Percentiles rank a stretch among this genome's conserved stretches.
Evolutionary conservation across 148 eudicot genomes (phyloP).

Genomic region (Fallopia convolvulus): DNA sequence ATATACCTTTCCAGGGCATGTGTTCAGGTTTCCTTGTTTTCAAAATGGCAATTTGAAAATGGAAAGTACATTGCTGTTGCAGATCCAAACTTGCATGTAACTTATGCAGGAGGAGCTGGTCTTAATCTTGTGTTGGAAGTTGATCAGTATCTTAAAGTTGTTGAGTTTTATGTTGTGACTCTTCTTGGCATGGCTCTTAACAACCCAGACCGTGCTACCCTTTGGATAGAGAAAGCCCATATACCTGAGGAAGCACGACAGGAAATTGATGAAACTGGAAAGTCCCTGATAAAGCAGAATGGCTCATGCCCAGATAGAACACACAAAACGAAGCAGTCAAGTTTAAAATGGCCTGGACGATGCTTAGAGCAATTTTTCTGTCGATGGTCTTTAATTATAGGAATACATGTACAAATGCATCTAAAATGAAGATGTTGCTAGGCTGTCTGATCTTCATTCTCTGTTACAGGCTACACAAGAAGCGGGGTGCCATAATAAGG

Average conservation of each 20-base stretch:
- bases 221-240: conserved; percentile 80
- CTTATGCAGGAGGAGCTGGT: conserved; percentile 16
- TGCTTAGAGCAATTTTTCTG: conserved; percentile 23
- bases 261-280: conserved; percentile 36
- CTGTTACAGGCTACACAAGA: conserved; percentile 49
- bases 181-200: conserved; percentile 40
- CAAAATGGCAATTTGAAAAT: conserved; percentile 43
- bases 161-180: conserved; percentile 61
- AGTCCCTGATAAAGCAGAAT: conserved; percentile 20
- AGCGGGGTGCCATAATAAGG: conserved; percentile 52
- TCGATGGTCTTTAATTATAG: conserved; percentile 49
- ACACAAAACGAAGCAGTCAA: conserved; percentile 23
- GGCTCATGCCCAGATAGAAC: conserved; percentile 15
- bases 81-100: conserved; percentile 14
- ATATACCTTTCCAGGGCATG: conserved; percentile 44
- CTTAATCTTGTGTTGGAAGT: conserved; percentile 26
- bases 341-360: conserved; percentile 34
- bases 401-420: conserved; percentile 28
- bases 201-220: conserved; percentile 45
- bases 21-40: conserved; percentile 61
- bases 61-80: conserved; percentile 31
- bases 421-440: conserved; percentile 49
- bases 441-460: conserved; percentile 46
- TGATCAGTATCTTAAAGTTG: conserved; percentile 69
- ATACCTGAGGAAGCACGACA: conserved; percentile 70